phyloP scores from a whole-genome alignment of 2,329 filamentous ascomycete species.

The Talaromyces sp. region DNA sequence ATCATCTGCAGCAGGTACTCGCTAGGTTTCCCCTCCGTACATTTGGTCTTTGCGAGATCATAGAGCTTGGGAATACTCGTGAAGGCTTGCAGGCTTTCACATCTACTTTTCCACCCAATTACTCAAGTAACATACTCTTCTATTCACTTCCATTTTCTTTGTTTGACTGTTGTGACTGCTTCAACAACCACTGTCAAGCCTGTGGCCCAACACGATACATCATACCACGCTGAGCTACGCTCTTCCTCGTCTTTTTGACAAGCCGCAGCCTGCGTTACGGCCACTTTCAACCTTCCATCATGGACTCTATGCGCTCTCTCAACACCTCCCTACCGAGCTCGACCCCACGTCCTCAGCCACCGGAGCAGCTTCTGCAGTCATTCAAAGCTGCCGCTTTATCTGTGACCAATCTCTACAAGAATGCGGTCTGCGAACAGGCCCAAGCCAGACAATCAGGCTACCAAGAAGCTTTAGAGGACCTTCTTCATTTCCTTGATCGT shows the following conservation, averaged over 20 bases:
- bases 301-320: slow-evolving; percentile 67
- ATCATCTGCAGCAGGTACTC: slow-evolving; percentile 28
- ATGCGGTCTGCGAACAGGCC: slow-evolving; percentile 75
- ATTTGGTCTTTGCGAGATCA: not conserved
- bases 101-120: not conserved
- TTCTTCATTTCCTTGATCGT: slow-evolving; percentile 82
- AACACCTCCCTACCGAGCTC: slow-evolving; percentile 63
- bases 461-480: slow-evolving; percentile 89
- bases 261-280: not conserved
- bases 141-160: slow-evolving; percentile 5
- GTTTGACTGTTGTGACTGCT: not conserved
- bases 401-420: slow-evolving; percentile 96
- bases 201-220: slow-evolving; percentile 2
- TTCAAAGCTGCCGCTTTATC: slow-evolving; percentile 93
- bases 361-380: slow-evolving; percentile 71
- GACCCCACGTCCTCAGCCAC: slow-evolving; percentile 50
- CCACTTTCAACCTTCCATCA: slow-evolving; percentile 30
- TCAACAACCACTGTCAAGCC: not conserved
- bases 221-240: slow-evolving; percentile 5
- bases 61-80: slow-evolving; percentile 1
- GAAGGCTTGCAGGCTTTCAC: not conserved
- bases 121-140: not conserved
- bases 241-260: not conserved
- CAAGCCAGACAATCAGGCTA: slow-evolving; percentile 81
- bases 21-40: slow-evolving; percentile 13